These are phyloP conservation scores for Casuarina equisetifolia DNA, from an alignment of 306 rosid genomes.

Conservation along the genomic window DNA sequence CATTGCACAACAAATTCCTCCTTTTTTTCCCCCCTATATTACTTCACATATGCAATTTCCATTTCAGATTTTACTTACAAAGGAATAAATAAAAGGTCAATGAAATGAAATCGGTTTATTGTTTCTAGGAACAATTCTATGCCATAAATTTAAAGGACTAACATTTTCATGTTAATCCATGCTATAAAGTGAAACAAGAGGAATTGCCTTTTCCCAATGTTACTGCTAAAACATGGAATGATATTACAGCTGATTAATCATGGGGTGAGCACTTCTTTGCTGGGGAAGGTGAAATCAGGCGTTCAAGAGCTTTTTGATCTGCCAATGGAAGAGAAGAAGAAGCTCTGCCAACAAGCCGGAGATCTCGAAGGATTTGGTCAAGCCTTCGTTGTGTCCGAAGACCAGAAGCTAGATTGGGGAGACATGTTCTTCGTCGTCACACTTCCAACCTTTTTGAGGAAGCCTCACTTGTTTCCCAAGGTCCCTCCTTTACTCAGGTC, in stretches of 20 bases:
- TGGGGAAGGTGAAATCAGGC: conserved; percentile 29
- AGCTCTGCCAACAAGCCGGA: conserved; percentile 19
- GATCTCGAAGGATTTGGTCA: conserved; percentile 34
- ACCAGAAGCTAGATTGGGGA: not conserved
- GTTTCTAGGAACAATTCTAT: no score
- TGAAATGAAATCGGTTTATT: no score
- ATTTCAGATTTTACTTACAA: no score
- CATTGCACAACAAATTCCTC: no score
- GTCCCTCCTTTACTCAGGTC: conserved; percentile 40
- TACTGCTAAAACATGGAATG: not conserved
- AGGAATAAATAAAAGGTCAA: no score
- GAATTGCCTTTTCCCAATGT: no score
- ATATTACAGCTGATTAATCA: conserved; percentile 24
- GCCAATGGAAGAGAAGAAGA: conserved; percentile 24
- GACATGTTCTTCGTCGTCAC: not conserved
- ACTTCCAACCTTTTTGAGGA: conserved; percentile 38
- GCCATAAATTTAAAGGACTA: no score
- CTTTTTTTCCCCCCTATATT: no score
- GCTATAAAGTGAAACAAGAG: no score
- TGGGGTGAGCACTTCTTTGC: conserved; percentile 23
- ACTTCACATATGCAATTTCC: no score
- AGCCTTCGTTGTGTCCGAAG: conserved; percentile 1
- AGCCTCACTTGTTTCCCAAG: conserved; percentile 44
- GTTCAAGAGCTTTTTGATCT: conserved; percentile 24
- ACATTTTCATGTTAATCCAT: no score